A percentile compares a stretch with the other conserved stretches of the same genome.
phyloP scores from a whole-genome alignment of 164 flowering plant species.

The Vitis cinerea region DNA sequence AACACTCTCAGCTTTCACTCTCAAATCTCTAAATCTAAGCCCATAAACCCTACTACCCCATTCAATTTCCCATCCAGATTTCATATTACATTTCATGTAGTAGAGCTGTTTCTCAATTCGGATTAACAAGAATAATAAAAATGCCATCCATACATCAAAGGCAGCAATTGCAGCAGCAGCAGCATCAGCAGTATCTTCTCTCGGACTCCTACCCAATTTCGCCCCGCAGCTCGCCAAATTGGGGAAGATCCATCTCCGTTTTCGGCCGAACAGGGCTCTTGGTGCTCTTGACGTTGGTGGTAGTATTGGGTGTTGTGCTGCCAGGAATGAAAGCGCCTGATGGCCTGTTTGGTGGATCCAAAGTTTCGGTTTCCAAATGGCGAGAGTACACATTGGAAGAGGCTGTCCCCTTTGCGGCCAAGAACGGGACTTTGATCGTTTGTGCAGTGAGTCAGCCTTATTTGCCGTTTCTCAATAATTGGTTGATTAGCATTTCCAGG shows the following conservation, averaged over 20 bases:
- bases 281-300: conserved; percentile 48
- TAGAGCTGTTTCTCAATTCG: no score
- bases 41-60: no score
- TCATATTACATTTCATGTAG: no score
- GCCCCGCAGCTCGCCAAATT: conserved; percentile 27
- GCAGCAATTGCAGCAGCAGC: no score
- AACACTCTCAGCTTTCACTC: no score
- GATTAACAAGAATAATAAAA: no score
- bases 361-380: conserved; percentile 55
- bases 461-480: conserved; percentile 82
- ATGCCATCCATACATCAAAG: no score
- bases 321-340: conserved; percentile 43
- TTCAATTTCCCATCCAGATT: no score
- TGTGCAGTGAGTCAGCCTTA: conserved; percentile 94
- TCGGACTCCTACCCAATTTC: conserved; percentile 37
- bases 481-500: conserved; percentile 85
- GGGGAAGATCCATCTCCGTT: conserved; percentile 34
- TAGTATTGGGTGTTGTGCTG: conserved; percentile 53
- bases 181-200: not conserved
- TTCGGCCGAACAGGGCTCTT: conserved; percentile 47
- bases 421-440: conserved; percentile 79
- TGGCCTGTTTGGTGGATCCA: conserved; percentile 17
- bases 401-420: conserved; percentile 70
- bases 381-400: conserved; percentile 61
- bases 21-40: no score